These are phyloP conservation scores for Gymnopilus dilepis DNA, from an alignment of 768 basidiomycete genomes.

Conservation along the genomic window DNA sequence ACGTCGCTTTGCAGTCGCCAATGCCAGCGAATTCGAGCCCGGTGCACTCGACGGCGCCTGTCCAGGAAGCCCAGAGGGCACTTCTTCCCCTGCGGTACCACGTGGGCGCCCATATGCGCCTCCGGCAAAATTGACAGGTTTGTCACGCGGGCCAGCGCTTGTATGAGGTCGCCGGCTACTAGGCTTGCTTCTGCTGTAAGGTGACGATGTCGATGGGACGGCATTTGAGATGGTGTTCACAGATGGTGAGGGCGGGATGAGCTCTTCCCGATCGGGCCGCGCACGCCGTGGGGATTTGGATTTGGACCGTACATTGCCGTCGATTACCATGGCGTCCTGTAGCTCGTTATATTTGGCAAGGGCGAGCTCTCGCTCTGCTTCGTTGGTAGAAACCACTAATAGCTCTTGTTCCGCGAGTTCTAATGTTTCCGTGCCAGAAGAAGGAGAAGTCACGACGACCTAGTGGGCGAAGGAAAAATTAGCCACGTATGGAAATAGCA, in stretches of 20 bases:
- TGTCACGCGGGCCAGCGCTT: constrained; percentile 73
- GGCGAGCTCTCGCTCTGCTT: constrained; percentile 69
- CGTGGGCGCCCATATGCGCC: constrained; percentile 27
- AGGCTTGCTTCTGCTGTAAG: constrained; percentile 32
- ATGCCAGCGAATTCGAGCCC: background rate
- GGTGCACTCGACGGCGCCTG: constrained; percentile 9
- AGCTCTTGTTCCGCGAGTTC: constrained; percentile 76
- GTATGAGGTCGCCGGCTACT: constrained; percentile 67
- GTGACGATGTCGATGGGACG: constrained; percentile 20
- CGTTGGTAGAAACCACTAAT: constrained; percentile 70
- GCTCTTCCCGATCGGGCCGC: constrained; percentile 35
- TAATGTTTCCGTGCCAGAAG: constrained; percentile 63
- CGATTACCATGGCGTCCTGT: constrained; percentile 29
- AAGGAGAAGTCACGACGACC: constrained; percentile 55
- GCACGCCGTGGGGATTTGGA: constrained; percentile 61
- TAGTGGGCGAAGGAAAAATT: constrained; percentile 24
- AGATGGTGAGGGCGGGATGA: constrained; percentile 30
- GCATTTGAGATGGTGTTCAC: constrained; percentile 13
- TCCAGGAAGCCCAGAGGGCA: constrained; percentile 1
- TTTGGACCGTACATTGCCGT: constrained; percentile 47
- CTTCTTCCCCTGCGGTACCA: constrained; percentile 18
- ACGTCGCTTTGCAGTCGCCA: constrained; percentile 22
- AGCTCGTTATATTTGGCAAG: constrained; percentile 61
- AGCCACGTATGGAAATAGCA: constrained; percentile 1
- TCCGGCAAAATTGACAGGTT: constrained; percentile 41